Conservation (phyloP, 148 eudicot species). For the Vaccinium darrowii region DNA sequence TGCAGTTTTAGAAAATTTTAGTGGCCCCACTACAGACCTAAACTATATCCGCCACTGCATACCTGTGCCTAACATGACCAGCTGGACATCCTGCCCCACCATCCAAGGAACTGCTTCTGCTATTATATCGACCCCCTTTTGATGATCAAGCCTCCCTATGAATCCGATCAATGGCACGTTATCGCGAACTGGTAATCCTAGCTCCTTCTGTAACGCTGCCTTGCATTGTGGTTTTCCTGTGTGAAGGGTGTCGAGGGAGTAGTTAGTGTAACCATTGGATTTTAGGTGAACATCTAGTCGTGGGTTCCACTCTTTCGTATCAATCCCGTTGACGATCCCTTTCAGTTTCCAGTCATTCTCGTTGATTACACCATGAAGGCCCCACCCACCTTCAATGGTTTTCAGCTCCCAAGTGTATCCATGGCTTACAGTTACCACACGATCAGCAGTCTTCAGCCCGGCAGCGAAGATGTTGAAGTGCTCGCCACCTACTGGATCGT, state of each 20-base stretch:
- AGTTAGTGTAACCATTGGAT: constrained; percentile 81
- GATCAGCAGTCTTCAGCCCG: constrained; percentile 85
- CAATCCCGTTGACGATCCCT: constrained; percentile 93
- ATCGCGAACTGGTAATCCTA: constrained; percentile 64
- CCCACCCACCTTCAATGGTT: constrained; percentile 96
- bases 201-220: constrained; percentile 81
- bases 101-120: constrained; percentile 94
- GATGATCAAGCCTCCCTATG: constrained; percentile 84
- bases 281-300: constrained; percentile 58
- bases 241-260: constrained; percentile 62
- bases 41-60: background rate
- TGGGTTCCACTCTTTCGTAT: constrained; percentile 85
- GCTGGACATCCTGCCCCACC: constrained; percentile 74
- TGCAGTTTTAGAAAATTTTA: background rate
- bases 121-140: constrained; percentile 91
- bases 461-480: constrained; percentile 94
- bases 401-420: constrained; percentile 95
- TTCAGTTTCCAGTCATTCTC: constrained; percentile 89
- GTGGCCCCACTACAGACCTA: background rate
- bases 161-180: constrained; percentile 84
- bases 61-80: constrained; percentile 89
- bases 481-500: constrained; percentile 90
- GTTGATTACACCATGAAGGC: constrained; percentile 65
- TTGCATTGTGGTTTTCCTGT: constrained; percentile 83
- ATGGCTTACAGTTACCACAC: constrained; percentile 90